These are phyloP conservation scores for Xanthoconium purpureum DNA, from an alignment of 768 basidiomycete species.

Conservation along the genomic window DNA sequence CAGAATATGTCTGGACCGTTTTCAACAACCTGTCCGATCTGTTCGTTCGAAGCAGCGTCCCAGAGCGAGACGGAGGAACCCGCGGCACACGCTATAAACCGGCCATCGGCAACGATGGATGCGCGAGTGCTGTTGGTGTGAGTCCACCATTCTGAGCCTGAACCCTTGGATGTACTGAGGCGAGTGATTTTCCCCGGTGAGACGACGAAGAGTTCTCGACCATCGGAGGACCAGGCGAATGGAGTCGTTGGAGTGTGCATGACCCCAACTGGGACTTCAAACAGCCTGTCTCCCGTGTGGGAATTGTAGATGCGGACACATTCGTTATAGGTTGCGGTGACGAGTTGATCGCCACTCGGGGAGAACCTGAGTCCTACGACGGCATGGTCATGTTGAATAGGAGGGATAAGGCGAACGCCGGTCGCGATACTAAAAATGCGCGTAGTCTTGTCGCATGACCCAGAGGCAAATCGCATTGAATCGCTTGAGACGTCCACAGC, in stretches of 20 bases:
- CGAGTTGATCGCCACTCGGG: background rate
- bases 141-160: background rate
- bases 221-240: background rate
- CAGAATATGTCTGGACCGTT: background rate
- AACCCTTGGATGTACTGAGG: background rate
- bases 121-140: background rate
- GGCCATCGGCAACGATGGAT: background rate
- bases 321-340: background rate
- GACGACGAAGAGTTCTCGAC: background rate
- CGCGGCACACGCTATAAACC: background rate
- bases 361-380: background rate
- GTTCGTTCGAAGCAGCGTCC: background rate
- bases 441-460: background rate
- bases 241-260: background rate
- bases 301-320: background rate
- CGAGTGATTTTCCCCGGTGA: background rate
- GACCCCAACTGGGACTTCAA: background rate
- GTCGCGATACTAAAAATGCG: background rate
- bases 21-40: background rate
- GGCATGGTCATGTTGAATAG: background rate
- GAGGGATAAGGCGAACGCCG: background rate
- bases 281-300: background rate
- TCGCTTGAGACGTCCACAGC: background rate
- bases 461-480: background rate
- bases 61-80: background rate